Evolutionary conservation across 768 basidiomycete species (phyloP), one percentile per base, ranked within the genome.

Genomic region (Mycena galericulata): DNA sequence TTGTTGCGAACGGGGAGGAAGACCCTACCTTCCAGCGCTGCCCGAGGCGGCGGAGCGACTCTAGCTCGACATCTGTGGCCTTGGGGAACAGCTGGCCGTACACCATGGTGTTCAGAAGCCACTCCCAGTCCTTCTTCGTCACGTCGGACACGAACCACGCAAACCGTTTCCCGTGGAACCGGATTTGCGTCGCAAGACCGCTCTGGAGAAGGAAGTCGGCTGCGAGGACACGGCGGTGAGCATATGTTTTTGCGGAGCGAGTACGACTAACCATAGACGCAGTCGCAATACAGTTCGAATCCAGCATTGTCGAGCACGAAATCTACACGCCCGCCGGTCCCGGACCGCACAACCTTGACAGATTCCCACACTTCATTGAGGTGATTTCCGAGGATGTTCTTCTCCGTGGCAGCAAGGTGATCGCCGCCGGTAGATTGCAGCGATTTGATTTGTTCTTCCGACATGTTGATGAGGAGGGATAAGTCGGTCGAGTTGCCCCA

Each of bases 401-500:
- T 96, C 81, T 97, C 96, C 2, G 97, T 96, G 2, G 95, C 94
- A 3, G 96, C 96, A 49, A 98, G 90, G 68, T 95, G 90, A 50
- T 96, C 97, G n/a, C 96, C 95, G 14, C 96, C 97, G 20, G 96
- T 97, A 17, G 96, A 96, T 77, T 98, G 97, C n/a, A 98, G 86
- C 50, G 92, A 88, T 78, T 96, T 96, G 82, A 98, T 98, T 78
- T 98, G 96, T 32, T 98, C 96, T 80, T 98, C 97, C 9, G 93
- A 93, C 96, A 98, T 97, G 81, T 98, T 95, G 79, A 98, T 98
- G 65, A 98, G 85, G 40, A 98, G 86, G 3, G 96, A 97, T 55
- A 98, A 85, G 79, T 98, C 97, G 55, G 97, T 98, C 11, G 96
- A 96, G 81, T 98, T 98, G 18, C 97, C 97, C 96, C 96, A 98